Conservation (phyloP, 2,329 filamentous ascomycete species). For the Ramularia endophylla region DNA sequence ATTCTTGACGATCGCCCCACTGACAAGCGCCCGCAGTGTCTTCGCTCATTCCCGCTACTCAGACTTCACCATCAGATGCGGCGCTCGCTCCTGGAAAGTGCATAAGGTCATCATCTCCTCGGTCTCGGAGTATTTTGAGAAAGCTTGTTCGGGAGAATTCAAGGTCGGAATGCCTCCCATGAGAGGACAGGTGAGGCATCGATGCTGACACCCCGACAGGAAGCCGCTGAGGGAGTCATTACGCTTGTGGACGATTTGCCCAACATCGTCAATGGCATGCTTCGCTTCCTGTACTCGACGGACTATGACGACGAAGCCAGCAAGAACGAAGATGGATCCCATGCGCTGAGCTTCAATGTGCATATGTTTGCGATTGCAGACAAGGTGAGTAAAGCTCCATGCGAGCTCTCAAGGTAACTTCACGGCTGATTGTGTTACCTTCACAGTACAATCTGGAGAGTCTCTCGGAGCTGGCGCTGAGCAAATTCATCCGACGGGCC, state of each 20-base stretch:
- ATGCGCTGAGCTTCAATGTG: slow-evolving; percentile 2
- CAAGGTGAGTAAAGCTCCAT: slow-evolving; percentile 4
- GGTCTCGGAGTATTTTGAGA: slow-evolving; percentile 18
- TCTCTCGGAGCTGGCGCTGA: neutral
- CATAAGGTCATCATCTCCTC: slow-evolving; percentile 21
- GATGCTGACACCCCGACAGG: slow-evolving; percentile 4
- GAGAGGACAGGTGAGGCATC: too few relatives aligned
- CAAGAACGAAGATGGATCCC: neutral
- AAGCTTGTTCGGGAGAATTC: neutral
- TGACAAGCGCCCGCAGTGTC: neutral
- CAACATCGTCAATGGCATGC: slow-evolving; percentile 8
- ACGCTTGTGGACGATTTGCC: slow-evolving; percentile 5
- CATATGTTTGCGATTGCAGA: slow-evolving; percentile 2
- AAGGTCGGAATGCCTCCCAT: too few relatives aligned
- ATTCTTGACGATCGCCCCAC: too few relatives aligned
- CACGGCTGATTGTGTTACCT: too few relatives aligned
- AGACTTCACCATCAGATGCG: slow-evolving; percentile 22
- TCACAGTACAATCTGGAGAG: neutral
- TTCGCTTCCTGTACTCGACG: slow-evolving; percentile 6
- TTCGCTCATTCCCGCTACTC: neutral
- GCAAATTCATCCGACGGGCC: neutral
- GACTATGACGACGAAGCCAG: slow-evolving; percentile 4
- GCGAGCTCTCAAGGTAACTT: too few relatives aligned
- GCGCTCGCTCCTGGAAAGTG: slow-evolving; percentile 11
- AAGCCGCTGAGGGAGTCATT: neutral